These are phyloP conservation scores for Wallemia mellicola DNA, from an alignment of 1,284 basidiomycete species.

Conservation along the genomic window DNA sequence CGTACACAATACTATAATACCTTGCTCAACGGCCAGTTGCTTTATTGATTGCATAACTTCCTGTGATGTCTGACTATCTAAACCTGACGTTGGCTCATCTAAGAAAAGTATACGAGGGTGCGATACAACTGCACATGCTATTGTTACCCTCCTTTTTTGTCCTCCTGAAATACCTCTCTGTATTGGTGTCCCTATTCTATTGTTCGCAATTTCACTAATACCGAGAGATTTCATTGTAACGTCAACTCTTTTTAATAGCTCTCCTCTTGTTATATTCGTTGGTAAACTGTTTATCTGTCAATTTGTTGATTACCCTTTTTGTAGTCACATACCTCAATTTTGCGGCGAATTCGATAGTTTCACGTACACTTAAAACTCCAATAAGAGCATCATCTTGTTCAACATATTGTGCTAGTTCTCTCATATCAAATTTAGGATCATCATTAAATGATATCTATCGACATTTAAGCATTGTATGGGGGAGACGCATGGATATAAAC, in stretches of 20 bases:
- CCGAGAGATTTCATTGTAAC: neutral
- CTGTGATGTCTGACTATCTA: slow-evolving; percentile 81
- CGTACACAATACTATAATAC: slow-evolving; percentile 85
- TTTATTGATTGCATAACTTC: slow-evolving; percentile 76
- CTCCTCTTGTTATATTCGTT: neutral
- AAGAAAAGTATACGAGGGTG: slow-evolving; percentile 46
- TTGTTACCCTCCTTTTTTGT: slow-evolving; percentile 31
- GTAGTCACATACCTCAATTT: slow-evolving; percentile 47
- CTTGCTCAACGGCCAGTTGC: slow-evolving; percentile 40
- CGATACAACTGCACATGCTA: slow-evolving; percentile 58
- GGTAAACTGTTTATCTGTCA: neutral
- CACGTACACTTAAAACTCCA: slow-evolving; percentile 85
- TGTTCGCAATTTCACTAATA: neutral
- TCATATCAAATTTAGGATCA: neutral
- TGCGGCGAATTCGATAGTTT: slow-evolving; percentile 82
- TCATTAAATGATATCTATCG: neutral
- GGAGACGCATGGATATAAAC: neutral
- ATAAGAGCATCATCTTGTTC: slow-evolving; percentile 96
- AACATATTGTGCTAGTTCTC: slow-evolving; percentile 27
- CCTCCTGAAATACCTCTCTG: neutral
- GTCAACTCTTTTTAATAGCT: neutral
- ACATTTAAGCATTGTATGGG: neutral
- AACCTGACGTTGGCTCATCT: slow-evolving; percentile 72
- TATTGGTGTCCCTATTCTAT: neutral
- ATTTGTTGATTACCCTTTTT: slow-evolving; percentile 39